Evolutionary conservation across 2,329 filamentous ascomycete genomes (phyloP).

Genomic region (Aschersonia sp.): DNA sequence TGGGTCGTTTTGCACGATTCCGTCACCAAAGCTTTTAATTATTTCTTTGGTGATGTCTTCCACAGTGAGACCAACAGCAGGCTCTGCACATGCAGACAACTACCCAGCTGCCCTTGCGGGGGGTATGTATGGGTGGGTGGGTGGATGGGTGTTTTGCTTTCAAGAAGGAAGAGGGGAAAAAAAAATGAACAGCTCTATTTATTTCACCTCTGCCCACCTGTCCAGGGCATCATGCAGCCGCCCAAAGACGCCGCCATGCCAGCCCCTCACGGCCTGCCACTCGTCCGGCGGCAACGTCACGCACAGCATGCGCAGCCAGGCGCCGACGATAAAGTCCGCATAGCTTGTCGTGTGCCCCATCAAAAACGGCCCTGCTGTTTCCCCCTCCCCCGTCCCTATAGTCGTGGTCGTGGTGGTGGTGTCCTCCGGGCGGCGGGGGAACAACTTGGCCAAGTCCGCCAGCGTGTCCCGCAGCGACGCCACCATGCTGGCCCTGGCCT

Average conservation of each 20-base stretch:
- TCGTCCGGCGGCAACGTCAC: constrained; percentile 25
- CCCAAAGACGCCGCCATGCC: constrained; percentile 37
- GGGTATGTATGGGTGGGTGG: no score
- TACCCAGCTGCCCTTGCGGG: no score
- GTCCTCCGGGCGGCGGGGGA: constrained; percentile 7
- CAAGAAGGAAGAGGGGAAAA: no score
- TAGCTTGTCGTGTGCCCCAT: constrained; percentile 30
- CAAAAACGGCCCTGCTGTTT: constrained; percentile 28
- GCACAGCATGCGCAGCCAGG: constrained; percentile 34
- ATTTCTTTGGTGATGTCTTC: no score
- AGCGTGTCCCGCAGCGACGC: constrained; percentile 25
- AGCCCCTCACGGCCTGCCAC: constrained; percentile 30
- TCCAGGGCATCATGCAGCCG: constrained; percentile 30
- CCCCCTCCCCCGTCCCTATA: no score
- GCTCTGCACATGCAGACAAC: no score
- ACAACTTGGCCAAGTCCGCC: constrained; percentile 26
- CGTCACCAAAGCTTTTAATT: no score
- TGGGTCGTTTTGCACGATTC: no score
- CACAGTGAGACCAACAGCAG: no score
- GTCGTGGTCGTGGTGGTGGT: no score
- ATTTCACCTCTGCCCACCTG: constrained; percentile 14
- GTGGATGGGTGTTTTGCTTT: no score
- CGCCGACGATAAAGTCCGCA: constrained; percentile 42
- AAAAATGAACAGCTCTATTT: background rate
- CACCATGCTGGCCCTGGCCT: constrained; percentile 22